Conservation (phyloP, 768 basidiomycete species). For the Arthromyces matolae region DNA sequence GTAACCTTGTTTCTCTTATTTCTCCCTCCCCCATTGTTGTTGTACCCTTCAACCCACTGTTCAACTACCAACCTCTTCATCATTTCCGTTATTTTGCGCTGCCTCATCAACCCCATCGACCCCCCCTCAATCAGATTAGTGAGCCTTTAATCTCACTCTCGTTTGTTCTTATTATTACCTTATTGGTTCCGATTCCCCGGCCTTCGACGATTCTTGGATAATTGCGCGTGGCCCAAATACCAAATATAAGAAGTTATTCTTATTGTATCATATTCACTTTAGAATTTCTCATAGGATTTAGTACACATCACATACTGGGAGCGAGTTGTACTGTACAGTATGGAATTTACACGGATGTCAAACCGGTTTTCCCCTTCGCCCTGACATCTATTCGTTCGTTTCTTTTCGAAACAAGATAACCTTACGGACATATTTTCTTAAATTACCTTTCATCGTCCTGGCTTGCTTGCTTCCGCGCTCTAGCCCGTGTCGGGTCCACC, state of each 20-base stretch:
- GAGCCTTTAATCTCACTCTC: constrained; percentile 12
- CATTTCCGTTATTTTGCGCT: constrained; percentile 3
- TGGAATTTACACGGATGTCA: constrained; percentile 13
- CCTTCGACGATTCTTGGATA: constrained; percentile 13
- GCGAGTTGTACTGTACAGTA: constrained; percentile 15
- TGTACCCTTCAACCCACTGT: constrained; percentile 2
- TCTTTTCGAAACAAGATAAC: background rate
- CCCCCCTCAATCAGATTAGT: constrained; percentile 4
- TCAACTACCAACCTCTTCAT: constrained; percentile 1
- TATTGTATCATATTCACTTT: constrained; percentile 19
- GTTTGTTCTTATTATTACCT: constrained; percentile 2
- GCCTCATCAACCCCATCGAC: background rate
- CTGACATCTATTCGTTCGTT: constrained; percentile 5
- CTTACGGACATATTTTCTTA: constrained; percentile 4
- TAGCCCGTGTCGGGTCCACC: background rate
- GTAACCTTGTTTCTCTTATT: background rate
- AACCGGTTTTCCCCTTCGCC: constrained; percentile 4
- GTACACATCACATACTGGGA: constrained; percentile 3
- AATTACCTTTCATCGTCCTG: constrained; percentile 4
- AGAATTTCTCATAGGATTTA: constrained; percentile 4
- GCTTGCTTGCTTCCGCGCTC: background rate
- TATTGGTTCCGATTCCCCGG: constrained; percentile 9
- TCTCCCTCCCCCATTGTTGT: constrained; percentile 4
- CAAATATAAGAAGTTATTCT: constrained; percentile 18
- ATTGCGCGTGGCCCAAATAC: constrained; percentile 10